Conservation (phyloP, 1,284 basidiomycete species). For the Cryptococcus neoformans region DNA sequence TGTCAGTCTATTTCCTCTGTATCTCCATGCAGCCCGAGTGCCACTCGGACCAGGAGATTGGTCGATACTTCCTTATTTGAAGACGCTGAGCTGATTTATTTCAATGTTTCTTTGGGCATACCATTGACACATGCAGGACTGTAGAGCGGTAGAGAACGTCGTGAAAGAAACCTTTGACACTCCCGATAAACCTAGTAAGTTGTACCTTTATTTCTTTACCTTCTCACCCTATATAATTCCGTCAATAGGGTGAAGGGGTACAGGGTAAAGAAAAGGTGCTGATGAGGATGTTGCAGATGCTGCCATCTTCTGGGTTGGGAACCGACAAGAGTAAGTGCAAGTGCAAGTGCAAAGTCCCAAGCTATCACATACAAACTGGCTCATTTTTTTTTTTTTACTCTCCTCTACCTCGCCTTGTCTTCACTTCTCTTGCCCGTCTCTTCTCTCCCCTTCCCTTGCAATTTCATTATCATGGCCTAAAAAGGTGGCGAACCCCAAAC, state of each 20-base stretch:
- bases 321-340: constrained; percentile 59
- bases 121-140: constrained; percentile 58
- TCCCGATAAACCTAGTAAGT: constrained; percentile 55
- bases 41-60: neutral
- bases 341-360: no score
- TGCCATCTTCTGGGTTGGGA: constrained; percentile 70
- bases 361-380: no score
- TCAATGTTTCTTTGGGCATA: neutral
- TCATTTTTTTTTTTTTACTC: no score
- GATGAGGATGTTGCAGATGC: constrained; percentile 45
- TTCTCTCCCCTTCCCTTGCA: neutral
- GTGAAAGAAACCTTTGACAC: constrained; percentile 60
- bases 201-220: no score
- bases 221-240: no score
- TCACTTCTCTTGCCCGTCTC: no score
- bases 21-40: neutral
- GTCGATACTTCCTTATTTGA: no score
- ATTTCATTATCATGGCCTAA: neutral
- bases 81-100: no score
- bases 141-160: constrained; percentile 61
- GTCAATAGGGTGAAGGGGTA: no score
- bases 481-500: constrained; percentile 37
- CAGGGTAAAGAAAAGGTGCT: no score
- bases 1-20: constrained; percentile 25
- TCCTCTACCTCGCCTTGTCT: no score